Percentiles rank a stretch among this genome's conserved stretches.
Conservation (phyloP, 805 yeast genomes). For the Ogataea corticis region DNA sequence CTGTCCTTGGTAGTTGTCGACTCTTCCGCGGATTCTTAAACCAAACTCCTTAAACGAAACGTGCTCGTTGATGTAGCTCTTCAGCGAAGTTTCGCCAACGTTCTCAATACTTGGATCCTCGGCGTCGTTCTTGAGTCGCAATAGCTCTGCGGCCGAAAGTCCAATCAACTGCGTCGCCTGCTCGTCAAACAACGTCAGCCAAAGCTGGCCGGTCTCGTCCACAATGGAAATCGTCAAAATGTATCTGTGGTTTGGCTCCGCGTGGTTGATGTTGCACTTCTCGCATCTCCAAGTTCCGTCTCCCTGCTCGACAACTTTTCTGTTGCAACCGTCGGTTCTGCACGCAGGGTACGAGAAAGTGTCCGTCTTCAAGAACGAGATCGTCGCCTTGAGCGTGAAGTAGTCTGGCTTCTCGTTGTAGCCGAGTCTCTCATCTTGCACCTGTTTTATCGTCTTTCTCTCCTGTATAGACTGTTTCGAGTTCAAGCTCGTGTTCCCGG, state of each 20-base stretch:
- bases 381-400: slow-evolving; percentile 71
- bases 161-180: slow-evolving; percentile 69
- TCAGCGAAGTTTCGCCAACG: slow-evolving; percentile 42
- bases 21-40: slow-evolving; percentile 79
- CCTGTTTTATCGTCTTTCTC: slow-evolving; percentile 67
- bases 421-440: slow-evolving; percentile 69
- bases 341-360: slow-evolving; percentile 92
- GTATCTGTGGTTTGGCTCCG: slow-evolving; percentile 76
- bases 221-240: slow-evolving; percentile 73
- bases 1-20: slow-evolving; percentile 80
- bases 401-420: slow-evolving; percentile 76
- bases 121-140: slow-evolving; percentile 41
- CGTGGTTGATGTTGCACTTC: slow-evolving; percentile 72
- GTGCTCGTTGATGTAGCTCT: slow-evolving; percentile 28
- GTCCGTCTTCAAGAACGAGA: slow-evolving; percentile 70
- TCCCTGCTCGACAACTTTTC: slow-evolving; percentile 74
- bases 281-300: slow-evolving; percentile 92
- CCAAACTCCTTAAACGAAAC: slow-evolving; percentile 66
- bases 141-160: slow-evolving; percentile 60
- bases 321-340: slow-evolving; percentile 69
- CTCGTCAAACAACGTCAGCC: slow-evolving; percentile 87
- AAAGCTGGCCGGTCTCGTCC: slow-evolving; percentile 80
- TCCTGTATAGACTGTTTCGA: slow-evolving; percentile 46
- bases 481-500: slow-evolving; percentile 34
- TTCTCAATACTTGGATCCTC: slow-evolving; percentile 44